phyloP scores from a whole-genome alignment of 352 stramenopile species.

The Blastocystis sp. region DNA sequence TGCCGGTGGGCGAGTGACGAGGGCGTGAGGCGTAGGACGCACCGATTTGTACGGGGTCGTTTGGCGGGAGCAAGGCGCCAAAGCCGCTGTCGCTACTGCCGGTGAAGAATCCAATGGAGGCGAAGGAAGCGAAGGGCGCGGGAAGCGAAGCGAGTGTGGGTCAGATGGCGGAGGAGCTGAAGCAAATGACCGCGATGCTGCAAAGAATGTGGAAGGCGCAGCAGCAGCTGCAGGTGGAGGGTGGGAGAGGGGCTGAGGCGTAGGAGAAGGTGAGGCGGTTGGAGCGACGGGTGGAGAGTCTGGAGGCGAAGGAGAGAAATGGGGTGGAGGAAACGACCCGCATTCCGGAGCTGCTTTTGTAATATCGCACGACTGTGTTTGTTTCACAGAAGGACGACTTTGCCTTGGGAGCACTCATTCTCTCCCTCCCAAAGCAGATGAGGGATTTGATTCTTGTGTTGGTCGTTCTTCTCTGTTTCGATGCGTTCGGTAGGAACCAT shows the following conservation, averaged over 20 bases:
- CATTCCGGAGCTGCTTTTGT: not conserved
- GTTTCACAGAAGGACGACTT: not conserved
- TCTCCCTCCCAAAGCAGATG: not conserved
- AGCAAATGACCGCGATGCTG: not conserved
- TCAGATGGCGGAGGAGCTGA: slow-evolving; percentile 17
- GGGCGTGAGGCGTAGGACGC: not conserved
- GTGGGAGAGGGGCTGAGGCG: not conserved
- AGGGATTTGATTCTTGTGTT: not conserved
- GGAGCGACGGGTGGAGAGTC: not conserved
- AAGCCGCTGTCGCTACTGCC: too few relatives aligned
- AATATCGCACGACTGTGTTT: not conserved
- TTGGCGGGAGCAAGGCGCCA: not conserved
- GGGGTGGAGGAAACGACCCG: not conserved
- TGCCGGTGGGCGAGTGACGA: not conserved
- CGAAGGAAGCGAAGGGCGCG: too few relatives aligned
- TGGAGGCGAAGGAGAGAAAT: not conserved
- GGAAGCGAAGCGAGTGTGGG: not conserved
- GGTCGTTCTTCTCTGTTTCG: not conserved
- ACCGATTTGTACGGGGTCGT: not conserved
- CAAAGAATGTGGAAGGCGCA: not conserved
- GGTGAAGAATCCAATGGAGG: not conserved
- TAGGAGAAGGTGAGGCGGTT: slow-evolving; percentile 7
- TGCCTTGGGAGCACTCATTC: not conserved
- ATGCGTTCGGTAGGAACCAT: not conserved
- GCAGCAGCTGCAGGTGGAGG: slow-evolving; percentile 5